Percentiles rank a stretch among this genome's conserved stretches.
These are phyloP conservation scores for Linaria vulgaris DNA, from an alignment of 257 asterid genomes.

Conservation along the genomic window DNA sequence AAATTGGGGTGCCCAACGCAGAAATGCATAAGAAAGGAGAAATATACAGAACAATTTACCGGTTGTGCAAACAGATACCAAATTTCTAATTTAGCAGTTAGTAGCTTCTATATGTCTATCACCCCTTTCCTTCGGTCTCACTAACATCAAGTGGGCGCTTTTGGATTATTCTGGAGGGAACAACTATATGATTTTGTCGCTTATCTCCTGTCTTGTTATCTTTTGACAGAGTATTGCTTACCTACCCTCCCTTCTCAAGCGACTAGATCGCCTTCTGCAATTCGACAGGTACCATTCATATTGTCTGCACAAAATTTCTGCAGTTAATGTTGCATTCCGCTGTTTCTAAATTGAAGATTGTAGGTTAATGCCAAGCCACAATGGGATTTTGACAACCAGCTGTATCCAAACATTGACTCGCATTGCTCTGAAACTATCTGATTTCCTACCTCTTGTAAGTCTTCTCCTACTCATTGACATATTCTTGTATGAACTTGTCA, in stretches of 20 bases:
- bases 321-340: slow-evolving; percentile 8
- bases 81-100: background rate
- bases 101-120: background rate
- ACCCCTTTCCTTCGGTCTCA: background rate
- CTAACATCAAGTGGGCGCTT: background rate
- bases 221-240: slow-evolving; percentile 63
- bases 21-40: background rate
- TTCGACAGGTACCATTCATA: slow-evolving; percentile 71
- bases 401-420: slow-evolving; percentile 79
- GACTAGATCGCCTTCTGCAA: slow-evolving; percentile 90
- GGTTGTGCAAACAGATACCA: background rate
- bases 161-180: slow-evolving; percentile 7
- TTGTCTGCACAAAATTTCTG: slow-evolving; percentile 10
- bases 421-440: slow-evolving; percentile 86
- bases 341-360: slow-evolving; percentile 22
- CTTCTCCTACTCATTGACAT: slow-evolving; percentile 17
- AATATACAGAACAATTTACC: background rate
- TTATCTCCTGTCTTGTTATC: slow-evolving; percentile 33
- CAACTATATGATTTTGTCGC: slow-evolving; percentile 8
- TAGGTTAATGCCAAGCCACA: slow-evolving; percentile 98
- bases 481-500: slow-evolving; percentile 14
- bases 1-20: background rate
- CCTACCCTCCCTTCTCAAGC: slow-evolving; percentile 92
- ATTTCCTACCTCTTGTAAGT: slow-evolving; percentile 83
- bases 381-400: slow-evolving; percentile 84